Evolutionary conservation across 257 asterid genomes (phyloP).

Genomic region (Solanum bulbocastanum): DNA sequence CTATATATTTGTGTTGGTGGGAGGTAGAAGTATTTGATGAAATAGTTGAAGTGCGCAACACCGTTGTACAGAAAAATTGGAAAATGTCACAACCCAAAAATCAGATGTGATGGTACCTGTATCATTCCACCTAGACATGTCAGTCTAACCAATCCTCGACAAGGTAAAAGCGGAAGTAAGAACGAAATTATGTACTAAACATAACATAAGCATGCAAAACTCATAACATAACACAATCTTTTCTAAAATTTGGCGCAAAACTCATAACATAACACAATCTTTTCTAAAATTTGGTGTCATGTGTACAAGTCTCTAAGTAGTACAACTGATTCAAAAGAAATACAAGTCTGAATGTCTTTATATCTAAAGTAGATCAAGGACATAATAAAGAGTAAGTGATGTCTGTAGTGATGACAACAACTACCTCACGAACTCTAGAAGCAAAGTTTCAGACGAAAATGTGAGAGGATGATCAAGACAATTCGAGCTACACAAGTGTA

Average conservation of each 20-base stretch:
- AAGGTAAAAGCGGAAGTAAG: not conserved
- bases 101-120: not conserved
- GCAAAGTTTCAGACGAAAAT: not conserved
- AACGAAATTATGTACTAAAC: not conserved
- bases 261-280: not conserved
- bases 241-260: not conserved
- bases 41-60: not conserved
- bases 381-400: not conserved
- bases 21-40: not conserved
- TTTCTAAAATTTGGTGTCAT: not conserved
- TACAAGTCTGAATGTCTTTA: not conserved
- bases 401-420: not conserved
- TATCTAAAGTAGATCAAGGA: not conserved
- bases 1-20: not conserved
- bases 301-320: too few relatives aligned
- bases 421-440: not conserved
- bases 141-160: not conserved
- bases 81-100: not conserved
- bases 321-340: not conserved
- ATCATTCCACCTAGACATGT: not conserved
- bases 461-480: not conserved
- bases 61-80: not conserved
- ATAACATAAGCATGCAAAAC: not conserved
- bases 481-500: not conserved
- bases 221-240: not conserved